Base-by-base conservation (phyloP, 306 rosid species). In the Glycine latifolia region DNA sequence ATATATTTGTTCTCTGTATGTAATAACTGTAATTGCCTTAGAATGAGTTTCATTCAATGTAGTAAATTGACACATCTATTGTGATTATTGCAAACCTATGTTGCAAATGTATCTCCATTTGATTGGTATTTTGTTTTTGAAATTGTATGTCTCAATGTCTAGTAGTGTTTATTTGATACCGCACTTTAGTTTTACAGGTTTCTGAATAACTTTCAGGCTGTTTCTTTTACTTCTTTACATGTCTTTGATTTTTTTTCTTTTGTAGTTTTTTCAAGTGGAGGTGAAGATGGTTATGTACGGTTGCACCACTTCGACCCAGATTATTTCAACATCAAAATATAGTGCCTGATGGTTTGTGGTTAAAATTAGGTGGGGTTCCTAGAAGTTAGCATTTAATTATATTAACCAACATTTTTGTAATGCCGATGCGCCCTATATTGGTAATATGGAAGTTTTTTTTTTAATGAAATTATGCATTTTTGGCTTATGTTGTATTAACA, bases 181-280 rank as follows among this genome's bases (percentile, higher is more conserved):
- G 49, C 20, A 26, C 13, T 49, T 49, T 14, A 55, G 49, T 47
- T 35, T 7, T 55, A 13, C 13, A 63, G 33, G 35, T 41, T 71
- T 13, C 54, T 55, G 44, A 10, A 9, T 54, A 46, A 13, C 63
- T 41, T 7, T 72, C 4, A 3, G 7, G 65, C 2, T 72, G 35
- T 58, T 62, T 55, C 8, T n/a, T 71, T 46, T 50, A 49, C 70
- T 53, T 69, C 31, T 7, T 5, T 79, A 46, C 37, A 20, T 16
- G 10, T 31, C n/a, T 41, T 47, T 5, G 20, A 46, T 75, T 58
- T 7, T 48, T 41, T 76, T 17, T 68, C 10, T 83, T 31, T 75
- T 71, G 65, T 83, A 93, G 99, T 75, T 95, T 95, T 95, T 87
- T 86, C 99, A 39, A 95, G 99, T 61, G 97, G 97, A 82, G 99